Percentiles rank a stretch among this genome's conserved stretches.
Conservation (phyloP, 23 red algal genomes). For the Gracilaria domingensis region DNA sequence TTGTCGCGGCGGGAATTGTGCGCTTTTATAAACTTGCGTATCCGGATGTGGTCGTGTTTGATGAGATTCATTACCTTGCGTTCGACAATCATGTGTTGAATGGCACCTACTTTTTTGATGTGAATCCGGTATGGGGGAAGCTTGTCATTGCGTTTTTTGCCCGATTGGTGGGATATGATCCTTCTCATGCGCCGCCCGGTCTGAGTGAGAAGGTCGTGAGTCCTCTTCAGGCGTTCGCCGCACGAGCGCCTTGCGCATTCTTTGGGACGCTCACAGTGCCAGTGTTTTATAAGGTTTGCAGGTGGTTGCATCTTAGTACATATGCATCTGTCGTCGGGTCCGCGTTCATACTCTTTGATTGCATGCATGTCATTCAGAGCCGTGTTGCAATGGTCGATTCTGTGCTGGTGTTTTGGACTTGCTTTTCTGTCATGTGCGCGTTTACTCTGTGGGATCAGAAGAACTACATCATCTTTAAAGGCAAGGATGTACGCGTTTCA, state of each 20-base stretch:
- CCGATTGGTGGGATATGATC: slow-evolving; percentile 68
- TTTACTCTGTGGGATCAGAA: slow-evolving; percentile 77
- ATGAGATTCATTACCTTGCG: slow-evolving; percentile 92
- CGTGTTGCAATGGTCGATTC: slow-evolving; percentile 87
- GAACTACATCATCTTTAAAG: slow-evolving; percentile 34
- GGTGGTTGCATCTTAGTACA: slow-evolving; percentile 75
- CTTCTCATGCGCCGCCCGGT: slow-evolving; percentile 22
- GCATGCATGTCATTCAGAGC: slow-evolving; percentile 85
- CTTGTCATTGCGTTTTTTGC: slow-evolving; percentile 77
- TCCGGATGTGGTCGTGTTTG: slow-evolving; percentile 78
- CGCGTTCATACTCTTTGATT: slow-evolving; percentile 79
- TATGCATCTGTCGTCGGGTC: slow-evolving; percentile 54
- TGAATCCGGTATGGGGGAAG: slow-evolving; percentile 95
- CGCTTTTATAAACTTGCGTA: slow-evolving; percentile 48
- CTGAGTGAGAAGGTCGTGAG: slow-evolving; percentile 25
- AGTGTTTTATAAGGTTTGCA: slow-evolving; percentile 68
- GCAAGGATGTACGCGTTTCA: not conserved
- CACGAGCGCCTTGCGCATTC: slow-evolving; percentile 73
- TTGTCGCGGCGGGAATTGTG: slow-evolving; percentile 30
- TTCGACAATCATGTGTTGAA: slow-evolving; percentile 81
- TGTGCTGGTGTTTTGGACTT: slow-evolving; percentile 76
- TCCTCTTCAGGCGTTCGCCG: slow-evolving; percentile 54
- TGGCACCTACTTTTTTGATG: slow-evolving; percentile 91
- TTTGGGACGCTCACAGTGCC: slow-evolving; percentile 84
- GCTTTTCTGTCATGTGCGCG: slow-evolving; percentile 69